Percentiles rank a stretch among this genome's conserved stretches.
These are phyloP conservation scores for Rheum nobile DNA, from an alignment of 148 eudicot species.

Conservation along the genomic window DNA sequence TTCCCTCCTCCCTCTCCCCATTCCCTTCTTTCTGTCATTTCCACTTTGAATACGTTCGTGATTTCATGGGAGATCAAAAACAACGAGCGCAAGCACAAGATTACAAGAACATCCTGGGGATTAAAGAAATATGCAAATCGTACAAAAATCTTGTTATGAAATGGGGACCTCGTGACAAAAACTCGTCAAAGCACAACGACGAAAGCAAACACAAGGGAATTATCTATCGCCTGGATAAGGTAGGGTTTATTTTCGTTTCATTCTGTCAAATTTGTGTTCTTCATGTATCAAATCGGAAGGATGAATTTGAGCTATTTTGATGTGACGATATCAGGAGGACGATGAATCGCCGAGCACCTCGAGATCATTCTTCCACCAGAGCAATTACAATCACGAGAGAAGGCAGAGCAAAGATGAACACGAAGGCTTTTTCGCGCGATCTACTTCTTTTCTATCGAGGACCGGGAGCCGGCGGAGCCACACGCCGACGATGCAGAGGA, in stretches of 20 bases:
- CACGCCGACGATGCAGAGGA: constrained; percentile 28
- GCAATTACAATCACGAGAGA: not conserved
- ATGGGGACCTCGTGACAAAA: constrained; percentile 56
- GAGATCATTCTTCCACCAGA: constrained; percentile 1
- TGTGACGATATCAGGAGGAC: not conserved
- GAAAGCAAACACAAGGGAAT: constrained; percentile 25
- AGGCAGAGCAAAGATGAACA: constrained; percentile 7
- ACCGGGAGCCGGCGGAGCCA: constrained; percentile 33
- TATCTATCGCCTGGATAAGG: not conserved
- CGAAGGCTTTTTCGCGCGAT: constrained; percentile 28
- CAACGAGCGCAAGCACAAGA: not conserved
- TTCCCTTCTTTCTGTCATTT: not conserved
- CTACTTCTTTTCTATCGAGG: constrained; percentile 25
- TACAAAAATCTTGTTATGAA: constrained; percentile 57
- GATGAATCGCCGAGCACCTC: constrained; percentile 7
- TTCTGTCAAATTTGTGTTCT: not conserved
- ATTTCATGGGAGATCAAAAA: not conserved
- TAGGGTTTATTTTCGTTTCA: not conserved
- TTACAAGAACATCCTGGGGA: constrained; percentile 10
- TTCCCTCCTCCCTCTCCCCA: not conserved
- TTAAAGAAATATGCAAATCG: constrained; percentile 55
- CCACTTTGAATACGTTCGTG: not conserved
- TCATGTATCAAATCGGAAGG: too few species aligned
- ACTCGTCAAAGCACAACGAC: constrained; percentile 26
- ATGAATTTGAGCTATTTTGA: not conserved